phyloP scores from a whole-genome alignment of 768 basidiomycete species.

The Nidularia pulvinata region DNA sequence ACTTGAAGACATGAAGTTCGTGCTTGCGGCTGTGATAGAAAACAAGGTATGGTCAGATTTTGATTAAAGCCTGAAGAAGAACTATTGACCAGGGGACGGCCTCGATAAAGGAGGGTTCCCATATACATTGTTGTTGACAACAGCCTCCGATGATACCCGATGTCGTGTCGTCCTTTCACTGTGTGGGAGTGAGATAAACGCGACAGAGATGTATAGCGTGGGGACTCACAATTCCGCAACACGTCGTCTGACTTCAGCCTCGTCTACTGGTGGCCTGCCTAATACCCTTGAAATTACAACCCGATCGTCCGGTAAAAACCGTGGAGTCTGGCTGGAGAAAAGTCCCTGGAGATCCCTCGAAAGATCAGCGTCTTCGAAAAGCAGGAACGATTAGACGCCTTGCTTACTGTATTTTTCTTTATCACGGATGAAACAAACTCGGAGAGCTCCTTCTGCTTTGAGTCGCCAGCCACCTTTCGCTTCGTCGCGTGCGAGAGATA shows the following conservation, averaged over 20 bases:
- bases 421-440: conserved; percentile 52
- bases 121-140: not conserved
- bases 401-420: conserved; percentile 38
- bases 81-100: not conserved
- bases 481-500: conserved; percentile 51
- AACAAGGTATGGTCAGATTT: too few species aligned
- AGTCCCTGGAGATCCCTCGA: conserved; percentile 22
- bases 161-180: not conserved
- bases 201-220: not conserved
- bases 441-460: conserved; percentile 49
- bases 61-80: not conserved
- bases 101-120: not conserved
- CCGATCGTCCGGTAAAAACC: conserved; percentile 40
- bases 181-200: not conserved
- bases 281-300: conserved; percentile 56
- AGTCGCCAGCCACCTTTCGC: conserved; percentile 56
- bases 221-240: conserved; percentile 50
- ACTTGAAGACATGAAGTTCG: too few species aligned
- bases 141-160: not conserved
- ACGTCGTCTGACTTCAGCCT: conserved; percentile 35
- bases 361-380: too few species aligned
- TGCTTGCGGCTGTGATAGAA: too few species aligned
- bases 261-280: conserved; percentile 37
- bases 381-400: not conserved
- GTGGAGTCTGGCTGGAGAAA: conserved; percentile 42